phyloP scores from a whole-genome alignment of 1,139 yeast species.

The Candida neerlandica region DNA sequence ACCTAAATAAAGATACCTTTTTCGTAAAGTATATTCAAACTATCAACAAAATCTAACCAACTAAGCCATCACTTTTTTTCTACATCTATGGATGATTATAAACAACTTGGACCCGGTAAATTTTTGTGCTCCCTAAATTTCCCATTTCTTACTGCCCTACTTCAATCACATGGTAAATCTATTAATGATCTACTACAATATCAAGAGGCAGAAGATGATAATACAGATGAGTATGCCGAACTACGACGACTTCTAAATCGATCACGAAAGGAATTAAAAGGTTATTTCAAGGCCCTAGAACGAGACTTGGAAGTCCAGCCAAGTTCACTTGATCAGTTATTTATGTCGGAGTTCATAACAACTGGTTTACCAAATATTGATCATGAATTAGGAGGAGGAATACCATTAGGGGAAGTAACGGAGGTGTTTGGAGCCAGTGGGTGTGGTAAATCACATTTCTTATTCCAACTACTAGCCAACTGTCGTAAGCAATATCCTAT shows the following conservation, averaged over 20 bases:
- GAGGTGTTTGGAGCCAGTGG: slow-evolving; percentile 87
- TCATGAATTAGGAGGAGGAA: slow-evolving; percentile 63
- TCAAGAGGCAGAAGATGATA: slow-evolving; percentile 16
- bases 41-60: background rate
- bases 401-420: slow-evolving; percentile 65
- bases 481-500: slow-evolving; percentile 30
- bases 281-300: slow-evolving; percentile 27
- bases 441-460: slow-evolving; percentile 79
- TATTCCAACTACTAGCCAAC: slow-evolving; percentile 56
- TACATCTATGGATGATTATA: slow-evolving; percentile 27
- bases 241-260: slow-evolving; percentile 49
- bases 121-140: slow-evolving; percentile 18
- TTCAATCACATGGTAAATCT: slow-evolving; percentile 26
- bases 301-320: slow-evolving; percentile 9
- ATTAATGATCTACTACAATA: slow-evolving; percentile 26
- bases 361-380: slow-evolving; percentile 69
- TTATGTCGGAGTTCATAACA: slow-evolving; percentile 32
- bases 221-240: no score
- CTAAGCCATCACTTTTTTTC: background rate
- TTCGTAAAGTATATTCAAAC: no score
- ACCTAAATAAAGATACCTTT: no score
- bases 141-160: slow-evolving; percentile 18
- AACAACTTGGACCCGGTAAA: slow-evolving; percentile 24
- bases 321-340: slow-evolving; percentile 13
- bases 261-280: slow-evolving; percentile 48